These are phyloP conservation scores for Dactylonectria macrodidyma DNA, from an alignment of 2,329 filamentous ascomycete species.

Conservation along the genomic window DNA sequence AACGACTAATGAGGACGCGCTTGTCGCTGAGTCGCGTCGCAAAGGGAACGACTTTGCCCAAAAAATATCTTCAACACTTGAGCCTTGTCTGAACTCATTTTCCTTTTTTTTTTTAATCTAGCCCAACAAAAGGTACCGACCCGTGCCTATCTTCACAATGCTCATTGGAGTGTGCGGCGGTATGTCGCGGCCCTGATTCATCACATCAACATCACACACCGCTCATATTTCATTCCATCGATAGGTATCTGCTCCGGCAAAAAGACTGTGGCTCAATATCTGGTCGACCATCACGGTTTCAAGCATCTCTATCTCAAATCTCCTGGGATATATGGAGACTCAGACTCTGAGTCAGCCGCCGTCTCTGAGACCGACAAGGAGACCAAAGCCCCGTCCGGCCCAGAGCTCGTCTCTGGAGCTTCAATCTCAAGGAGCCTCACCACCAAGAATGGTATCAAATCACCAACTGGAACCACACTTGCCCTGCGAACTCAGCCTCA, in stretches of 20 bases:
- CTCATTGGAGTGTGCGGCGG: slow-evolving; percentile 84
- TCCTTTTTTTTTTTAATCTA: not conserved
- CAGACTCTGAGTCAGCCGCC: slow-evolving; percentile 26
- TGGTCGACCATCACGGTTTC: slow-evolving; percentile 88
- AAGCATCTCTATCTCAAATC: slow-evolving; percentile 74
- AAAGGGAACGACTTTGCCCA: slow-evolving; percentile 7
- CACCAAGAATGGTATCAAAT: slow-evolving; percentile 44
- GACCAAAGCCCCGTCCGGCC: slow-evolving; percentile 25
- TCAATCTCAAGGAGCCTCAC: slow-evolving; percentile 47
- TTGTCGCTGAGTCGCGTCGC: slow-evolving; percentile 21
- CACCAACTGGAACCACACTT: slow-evolving; percentile 46
- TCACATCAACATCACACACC: slow-evolving; percentile 8
- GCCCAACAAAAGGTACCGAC: not conserved
- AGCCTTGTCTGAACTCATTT: slow-evolving; percentile 2
- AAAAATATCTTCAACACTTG: slow-evolving; percentile 5
- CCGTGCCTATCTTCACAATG: slow-evolving; percentile 63
- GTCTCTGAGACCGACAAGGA: slow-evolving; percentile 30
- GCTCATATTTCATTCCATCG: slow-evolving; percentile 27
- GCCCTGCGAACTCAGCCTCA: slow-evolving; percentile 48
- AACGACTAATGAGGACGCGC: slow-evolving; percentile 15
- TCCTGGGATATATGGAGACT: slow-evolving; percentile 18
- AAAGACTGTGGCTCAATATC: slow-evolving; percentile 88
- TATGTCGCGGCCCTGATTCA: slow-evolving; percentile 53
- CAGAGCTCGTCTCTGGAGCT: slow-evolving; percentile 43
- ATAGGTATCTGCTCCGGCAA: slow-evolving; percentile 94